Percentiles rank a stretch among this genome's conserved stretches.
phyloP scores from a whole-genome alignment of 2,329 filamentous ascomycete genomes.

The Bipolaris oryzae region DNA sequence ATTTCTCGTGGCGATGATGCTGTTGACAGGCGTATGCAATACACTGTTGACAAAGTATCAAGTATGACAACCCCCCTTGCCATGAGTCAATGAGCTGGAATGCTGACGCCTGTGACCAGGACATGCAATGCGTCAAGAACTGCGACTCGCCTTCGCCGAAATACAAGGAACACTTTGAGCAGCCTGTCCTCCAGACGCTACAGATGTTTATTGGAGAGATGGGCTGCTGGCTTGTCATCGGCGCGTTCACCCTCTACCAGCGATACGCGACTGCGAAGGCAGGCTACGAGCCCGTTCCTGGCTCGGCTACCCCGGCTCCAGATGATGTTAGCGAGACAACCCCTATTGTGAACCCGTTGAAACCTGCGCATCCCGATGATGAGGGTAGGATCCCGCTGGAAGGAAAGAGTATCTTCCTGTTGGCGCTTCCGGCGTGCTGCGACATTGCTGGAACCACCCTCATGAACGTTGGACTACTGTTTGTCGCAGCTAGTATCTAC shows the following conservation, averaged over 20 bases:
- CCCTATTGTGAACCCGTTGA: constrained; percentile 60
- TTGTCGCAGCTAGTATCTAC: constrained; percentile 95
- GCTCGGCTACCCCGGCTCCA: constrained; percentile 48
- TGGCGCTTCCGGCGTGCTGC: constrained; percentile 86
- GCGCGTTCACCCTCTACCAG: constrained; percentile 69
- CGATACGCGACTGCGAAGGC: constrained; percentile 57
- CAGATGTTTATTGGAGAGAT: constrained; percentile 99
- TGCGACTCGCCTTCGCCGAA: constrained; percentile 74
- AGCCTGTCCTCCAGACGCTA: constrained; percentile 91
- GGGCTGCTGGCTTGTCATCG: constrained; percentile 93
- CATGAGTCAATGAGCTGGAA: not conserved
- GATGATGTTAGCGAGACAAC: constrained; percentile 53
- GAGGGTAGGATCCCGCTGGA: constrained; percentile 66
- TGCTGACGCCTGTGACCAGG: constrained; percentile 58
- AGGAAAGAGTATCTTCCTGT: constrained; percentile 73
- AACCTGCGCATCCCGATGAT: constrained; percentile 53
- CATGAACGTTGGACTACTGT: constrained; percentile 94
- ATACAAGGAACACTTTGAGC: constrained; percentile 79
- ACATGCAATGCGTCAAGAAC: constrained; percentile 95
- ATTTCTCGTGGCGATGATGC: constrained; percentile 92
- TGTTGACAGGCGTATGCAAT: constrained; percentile 94
- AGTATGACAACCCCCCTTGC: constrained; percentile 55
- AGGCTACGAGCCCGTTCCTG: constrained; percentile 70
- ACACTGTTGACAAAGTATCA: constrained; percentile 97
- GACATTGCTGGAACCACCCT: constrained; percentile 95